Percentiles rank a stretch among this genome's conserved stretches.
Conservation (phyloP, 495 filamentous ascomycete species). For the Trichoderma erinaceum region DNA sequence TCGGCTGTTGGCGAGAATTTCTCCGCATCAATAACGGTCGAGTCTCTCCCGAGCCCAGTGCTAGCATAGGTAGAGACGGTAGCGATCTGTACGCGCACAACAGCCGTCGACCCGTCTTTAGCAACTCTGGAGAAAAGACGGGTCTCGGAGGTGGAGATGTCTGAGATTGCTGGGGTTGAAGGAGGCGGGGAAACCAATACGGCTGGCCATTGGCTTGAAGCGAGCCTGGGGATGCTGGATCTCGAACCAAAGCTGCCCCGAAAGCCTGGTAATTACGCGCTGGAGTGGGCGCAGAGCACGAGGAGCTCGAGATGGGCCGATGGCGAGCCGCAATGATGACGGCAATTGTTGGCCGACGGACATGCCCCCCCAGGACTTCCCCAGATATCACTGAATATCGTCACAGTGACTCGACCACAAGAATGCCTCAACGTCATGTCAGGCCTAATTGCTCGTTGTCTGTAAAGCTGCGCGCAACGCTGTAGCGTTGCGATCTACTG, state of each 20-base stretch:
- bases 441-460: no score
- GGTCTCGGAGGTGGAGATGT: not conserved
- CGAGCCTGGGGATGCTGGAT: not conserved
- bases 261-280: not conserved
- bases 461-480: not conserved
- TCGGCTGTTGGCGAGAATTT: not conserved
- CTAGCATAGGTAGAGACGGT: not conserved
- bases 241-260: conserved; percentile 10
- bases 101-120: conserved; percentile 1
- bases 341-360: not conserved
- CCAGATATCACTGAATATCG: not conserved
- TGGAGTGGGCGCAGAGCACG: not conserved
- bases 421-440: not conserved
- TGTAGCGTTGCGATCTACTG: not conserved
- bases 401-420: not conserved
- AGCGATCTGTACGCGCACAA: not conserved
- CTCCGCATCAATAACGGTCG: conserved; percentile 1
- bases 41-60: not conserved
- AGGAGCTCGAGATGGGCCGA: conserved; percentile 1
- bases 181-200: not conserved
- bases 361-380: not conserved
- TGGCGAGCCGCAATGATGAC: not conserved
- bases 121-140: conserved; percentile 13
- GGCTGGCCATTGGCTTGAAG: conserved; percentile 1
- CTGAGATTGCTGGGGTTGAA: conserved; percentile 2